Conservation (phyloP, 1,284 basidiomycete genomes). For the Ceratobasidium sp. region DNA sequence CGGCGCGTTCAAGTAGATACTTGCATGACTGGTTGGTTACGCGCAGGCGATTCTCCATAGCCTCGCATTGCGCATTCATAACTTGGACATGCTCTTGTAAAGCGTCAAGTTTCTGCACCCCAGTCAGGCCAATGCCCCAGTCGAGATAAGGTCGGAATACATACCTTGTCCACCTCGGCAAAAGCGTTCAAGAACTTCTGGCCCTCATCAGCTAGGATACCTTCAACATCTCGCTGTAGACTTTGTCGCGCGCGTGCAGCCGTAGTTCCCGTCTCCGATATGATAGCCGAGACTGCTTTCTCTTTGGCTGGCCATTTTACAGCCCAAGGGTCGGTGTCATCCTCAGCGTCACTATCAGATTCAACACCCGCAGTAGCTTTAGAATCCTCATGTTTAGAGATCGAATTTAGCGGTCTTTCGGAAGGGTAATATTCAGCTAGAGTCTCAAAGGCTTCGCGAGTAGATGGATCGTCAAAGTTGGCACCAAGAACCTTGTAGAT, state of each 20-base stretch:
- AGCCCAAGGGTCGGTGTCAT: conserved; percentile 56
- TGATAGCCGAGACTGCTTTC: conserved; percentile 43
- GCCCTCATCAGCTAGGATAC: conserved; percentile 82
- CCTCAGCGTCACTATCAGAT: conserved; percentile 55
- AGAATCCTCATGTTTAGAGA: not conserved
- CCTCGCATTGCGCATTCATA: conserved; percentile 86
- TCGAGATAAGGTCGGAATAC: not conserved
- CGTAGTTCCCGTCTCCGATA: conserved; percentile 56
- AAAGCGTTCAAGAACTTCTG: conserved; percentile 85
- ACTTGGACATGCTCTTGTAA: conserved; percentile 80
- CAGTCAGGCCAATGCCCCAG: not conserved
- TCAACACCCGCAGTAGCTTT: conserved; percentile 45
- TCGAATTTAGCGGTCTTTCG: not conserved
- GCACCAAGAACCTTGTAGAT: conserved; percentile 89
- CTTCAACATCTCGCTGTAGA: conserved; percentile 87
- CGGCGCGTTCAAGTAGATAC: conserved; percentile 87
- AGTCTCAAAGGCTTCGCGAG: conserved; percentile 83
- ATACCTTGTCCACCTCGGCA: conserved; percentile 86
- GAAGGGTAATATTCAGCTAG: conserved; percentile 79
- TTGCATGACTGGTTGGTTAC: conserved; percentile 84
- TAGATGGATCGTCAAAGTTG: conserved; percentile 85
- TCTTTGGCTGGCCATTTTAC: conserved; percentile 53
- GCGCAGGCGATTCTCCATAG: conserved; percentile 82
- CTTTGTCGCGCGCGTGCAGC: conserved; percentile 80
- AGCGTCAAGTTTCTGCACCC: conserved; percentile 77